Percentiles rank a stretch among this genome's conserved stretches.
phyloP scores from a whole-genome alignment of 371 early-diverging fungal genomes.

The Catenaria anguillulae region DNA sequence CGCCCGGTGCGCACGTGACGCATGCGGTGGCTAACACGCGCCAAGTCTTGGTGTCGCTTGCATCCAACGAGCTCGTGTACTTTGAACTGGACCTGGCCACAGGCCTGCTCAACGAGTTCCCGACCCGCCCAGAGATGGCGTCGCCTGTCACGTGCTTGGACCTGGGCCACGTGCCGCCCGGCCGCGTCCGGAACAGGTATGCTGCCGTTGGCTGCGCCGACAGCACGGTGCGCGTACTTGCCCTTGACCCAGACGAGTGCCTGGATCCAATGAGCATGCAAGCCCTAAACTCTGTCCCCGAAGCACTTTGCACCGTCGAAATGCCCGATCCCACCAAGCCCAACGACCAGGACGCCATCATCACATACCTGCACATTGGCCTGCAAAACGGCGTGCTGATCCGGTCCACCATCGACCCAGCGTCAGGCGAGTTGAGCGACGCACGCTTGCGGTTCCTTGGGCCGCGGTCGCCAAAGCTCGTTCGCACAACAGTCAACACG shows the following conservation, averaged over 20 bases:
- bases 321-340: conserved; percentile 64
- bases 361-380: conserved; percentile 74
- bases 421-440: conserved; percentile 70
- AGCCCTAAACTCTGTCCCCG: conserved; percentile 38
- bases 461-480: conserved; percentile 62
- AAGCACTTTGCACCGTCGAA: conserved; percentile 52
- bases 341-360: conserved; percentile 30
- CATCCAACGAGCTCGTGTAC: conserved; percentile 71
- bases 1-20: conserved; percentile 48
- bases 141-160: conserved; percentile 56
- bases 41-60: conserved; percentile 67
- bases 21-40: conserved; percentile 68
- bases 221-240: conserved; percentile 74
- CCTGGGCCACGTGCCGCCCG: conserved; percentile 65
- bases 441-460: conserved; percentile 82
- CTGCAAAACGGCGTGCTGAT: conserved; percentile 75
- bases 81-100: conserved; percentile 72
- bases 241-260: conserved; percentile 62
- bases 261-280: conserved; percentile 70
- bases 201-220: conserved; percentile 86
- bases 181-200: conserved; percentile 60
- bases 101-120: conserved; percentile 76
- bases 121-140: conserved; percentile 56
- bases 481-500: conserved; percentile 39
- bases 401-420: conserved; percentile 69